These are phyloP conservation scores for Cotoneaster glaucophyllus DNA, from an alignment of 306 rosid species.

Conservation along the genomic window DNA sequence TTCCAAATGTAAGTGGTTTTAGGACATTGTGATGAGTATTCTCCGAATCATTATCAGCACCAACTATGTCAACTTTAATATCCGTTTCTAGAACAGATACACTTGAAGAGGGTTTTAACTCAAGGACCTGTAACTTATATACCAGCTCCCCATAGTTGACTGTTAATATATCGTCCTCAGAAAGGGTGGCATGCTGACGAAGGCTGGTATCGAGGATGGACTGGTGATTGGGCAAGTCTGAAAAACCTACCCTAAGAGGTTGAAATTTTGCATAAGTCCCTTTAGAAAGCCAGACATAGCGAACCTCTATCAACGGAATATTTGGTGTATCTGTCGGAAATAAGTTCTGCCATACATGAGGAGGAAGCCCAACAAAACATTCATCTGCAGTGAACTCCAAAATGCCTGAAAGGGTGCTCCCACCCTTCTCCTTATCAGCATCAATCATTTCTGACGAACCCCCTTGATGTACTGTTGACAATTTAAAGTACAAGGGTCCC, in stretches of 20 bases:
- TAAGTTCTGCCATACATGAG: constrained; percentile 87
- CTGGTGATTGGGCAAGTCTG: constrained; percentile 90
- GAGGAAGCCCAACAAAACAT: constrained; percentile 82
- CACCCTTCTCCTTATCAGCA: constrained; percentile 26
- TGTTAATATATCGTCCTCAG: constrained; percentile 67
- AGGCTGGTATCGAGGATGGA: constrained; percentile 99
- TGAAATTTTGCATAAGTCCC: constrained; percentile 93
- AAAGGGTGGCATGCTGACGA: constrained; percentile 95
- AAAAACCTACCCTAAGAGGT: constrained; percentile 78
- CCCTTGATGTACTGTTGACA: constrained; percentile 43
- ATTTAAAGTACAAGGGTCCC: constrained; percentile 80
- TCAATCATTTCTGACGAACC: constrained; percentile 29
- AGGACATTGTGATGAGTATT: constrained; percentile 55
- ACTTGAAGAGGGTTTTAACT: constrained; percentile 77
- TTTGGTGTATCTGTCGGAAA: constrained; percentile 33
- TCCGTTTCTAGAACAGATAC: constrained; percentile 95
- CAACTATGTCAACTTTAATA: constrained; percentile 81
- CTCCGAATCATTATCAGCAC: constrained; percentile 49
- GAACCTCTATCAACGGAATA: constrained; percentile 62
- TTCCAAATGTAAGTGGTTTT: too few species aligned
- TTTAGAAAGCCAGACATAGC: constrained; percentile 81
- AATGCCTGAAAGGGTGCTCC: constrained; percentile 80
- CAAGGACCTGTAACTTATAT: constrained; percentile 75
- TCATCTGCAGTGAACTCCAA: constrained; percentile 91
- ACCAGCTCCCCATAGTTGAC: constrained; percentile 75